Conservation (phyloP, 2,329 filamentous ascomycete species). For the Colletotrichum truncatum region DNA sequence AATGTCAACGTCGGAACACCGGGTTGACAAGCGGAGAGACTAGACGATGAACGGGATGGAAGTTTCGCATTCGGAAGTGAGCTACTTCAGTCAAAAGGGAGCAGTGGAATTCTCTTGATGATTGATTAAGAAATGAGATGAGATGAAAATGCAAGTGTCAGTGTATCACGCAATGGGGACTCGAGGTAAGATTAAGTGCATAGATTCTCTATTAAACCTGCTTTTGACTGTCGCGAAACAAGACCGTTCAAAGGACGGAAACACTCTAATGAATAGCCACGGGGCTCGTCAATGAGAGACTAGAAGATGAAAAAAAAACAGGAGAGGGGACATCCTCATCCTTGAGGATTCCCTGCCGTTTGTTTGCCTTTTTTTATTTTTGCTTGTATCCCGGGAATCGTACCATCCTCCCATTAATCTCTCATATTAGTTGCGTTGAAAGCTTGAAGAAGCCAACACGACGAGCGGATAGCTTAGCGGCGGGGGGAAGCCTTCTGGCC, state of each 20-base stretch:
- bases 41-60: too few relatives aligned
- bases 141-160: too few relatives aligned
- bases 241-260: background rate
- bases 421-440: too few relatives aligned
- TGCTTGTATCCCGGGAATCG: slow-evolving; percentile 4
- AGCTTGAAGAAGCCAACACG: too few relatives aligned
- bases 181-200: background rate
- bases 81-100: too few relatives aligned
- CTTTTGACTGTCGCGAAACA: slow-evolving; percentile 2
- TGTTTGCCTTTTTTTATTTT: background rate
- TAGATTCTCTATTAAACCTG: background rate
- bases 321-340: too few relatives aligned
- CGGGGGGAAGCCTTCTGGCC: slow-evolving; percentile 54
- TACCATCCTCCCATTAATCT: background rate
- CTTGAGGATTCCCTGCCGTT: background rate
- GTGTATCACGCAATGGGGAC: background rate
- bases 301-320: slow-evolving; percentile 2
- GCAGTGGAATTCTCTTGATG: too few relatives aligned
- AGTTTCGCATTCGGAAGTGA: too few relatives aligned
- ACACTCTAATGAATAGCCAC: slow-evolving; percentile 11
- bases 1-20: background rate
- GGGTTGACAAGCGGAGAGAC: too few relatives aligned
- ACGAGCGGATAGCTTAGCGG: background rate
- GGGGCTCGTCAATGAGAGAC: slow-evolving; percentile 7
- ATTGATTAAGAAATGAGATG: too few relatives aligned